A percentile compares a stretch with the other conserved stretches of the same genome.
These are phyloP conservation scores for Polygonum aviculare DNA, from an alignment of 148 eudicot genomes.

Conservation along the genomic window DNA sequence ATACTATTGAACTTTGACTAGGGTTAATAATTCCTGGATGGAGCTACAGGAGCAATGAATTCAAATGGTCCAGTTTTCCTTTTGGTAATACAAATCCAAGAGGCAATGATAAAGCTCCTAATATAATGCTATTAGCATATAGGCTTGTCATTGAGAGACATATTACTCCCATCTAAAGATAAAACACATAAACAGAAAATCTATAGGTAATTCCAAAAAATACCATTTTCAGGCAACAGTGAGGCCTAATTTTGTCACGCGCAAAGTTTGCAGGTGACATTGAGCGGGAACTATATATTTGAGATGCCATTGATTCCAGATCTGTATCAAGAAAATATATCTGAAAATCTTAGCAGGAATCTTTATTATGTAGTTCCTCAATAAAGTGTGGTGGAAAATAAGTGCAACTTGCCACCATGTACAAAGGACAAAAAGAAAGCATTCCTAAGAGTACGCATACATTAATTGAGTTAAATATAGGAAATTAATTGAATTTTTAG, in stretches of 20 bases:
- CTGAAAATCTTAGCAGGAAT: neutral
- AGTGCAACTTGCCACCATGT: neutral
- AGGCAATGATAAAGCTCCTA: neutral
- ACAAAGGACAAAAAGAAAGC: neutral
- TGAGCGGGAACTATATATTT: conserved; percentile 52
- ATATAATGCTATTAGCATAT: neutral
- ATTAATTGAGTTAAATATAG: neutral
- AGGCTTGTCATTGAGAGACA: neutral
- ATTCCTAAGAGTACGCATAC: neutral
- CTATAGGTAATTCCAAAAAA: neutral
- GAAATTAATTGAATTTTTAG: neutral
- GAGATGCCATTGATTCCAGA: conserved; percentile 40
- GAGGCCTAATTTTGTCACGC: conserved; percentile 56
- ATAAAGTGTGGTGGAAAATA: neutral
- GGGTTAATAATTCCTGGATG: neutral
- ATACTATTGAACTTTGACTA: neutral
- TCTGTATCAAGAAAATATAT: conserved; percentile 32
- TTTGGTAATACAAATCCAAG: neutral
- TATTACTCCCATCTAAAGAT: neutral
- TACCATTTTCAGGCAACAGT: conserved; percentile 81
- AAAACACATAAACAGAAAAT: neutral
- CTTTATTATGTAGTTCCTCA: neutral
- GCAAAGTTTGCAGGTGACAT: conserved; percentile 58
- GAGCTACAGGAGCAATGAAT: neutral
- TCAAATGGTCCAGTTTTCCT: neutral